Conservation (phyloP, 1,284 basidiomycete genomes). For the Schizophyllum commune region DNA sequence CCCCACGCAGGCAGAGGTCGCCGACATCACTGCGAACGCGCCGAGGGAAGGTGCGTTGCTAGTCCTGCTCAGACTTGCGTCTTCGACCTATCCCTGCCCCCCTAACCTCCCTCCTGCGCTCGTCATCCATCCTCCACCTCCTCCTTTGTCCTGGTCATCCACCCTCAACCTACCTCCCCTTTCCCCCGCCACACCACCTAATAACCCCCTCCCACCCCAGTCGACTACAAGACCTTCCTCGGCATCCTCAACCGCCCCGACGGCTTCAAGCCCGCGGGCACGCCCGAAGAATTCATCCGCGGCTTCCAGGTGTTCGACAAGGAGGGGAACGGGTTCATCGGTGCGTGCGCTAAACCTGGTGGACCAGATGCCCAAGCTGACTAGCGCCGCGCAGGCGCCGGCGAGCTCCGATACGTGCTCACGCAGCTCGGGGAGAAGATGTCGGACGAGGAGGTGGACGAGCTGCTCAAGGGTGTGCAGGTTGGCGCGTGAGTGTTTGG, state of each 20-base stretch:
- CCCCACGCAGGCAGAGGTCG: conserved; percentile 94
- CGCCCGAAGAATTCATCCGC: conserved; percentile 96
- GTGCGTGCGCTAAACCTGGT: too few species aligned
- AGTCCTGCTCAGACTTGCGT: too few species aligned
- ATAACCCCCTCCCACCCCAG: conserved; percentile 28
- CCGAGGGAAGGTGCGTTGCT: conserved; percentile 64
- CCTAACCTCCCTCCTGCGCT: too few species aligned
- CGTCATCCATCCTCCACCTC: too few species aligned
- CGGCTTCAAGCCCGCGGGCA: conserved; percentile 94
- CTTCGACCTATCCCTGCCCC: too few species aligned
- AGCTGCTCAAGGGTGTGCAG: conserved; percentile 91
- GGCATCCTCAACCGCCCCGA: conserved; percentile 91
- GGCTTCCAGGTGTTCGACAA: conserved; percentile 99
- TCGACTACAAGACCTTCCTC: conserved; percentile 87
- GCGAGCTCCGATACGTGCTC: conserved; percentile 88
- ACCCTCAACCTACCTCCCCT: conserved; percentile 8
- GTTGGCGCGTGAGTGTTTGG: conserved; percentile 68
- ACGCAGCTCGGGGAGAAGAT: conserved; percentile 98
- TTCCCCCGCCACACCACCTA: background rate
- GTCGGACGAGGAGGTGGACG: conserved; percentile 96
- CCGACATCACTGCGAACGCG: conserved; percentile 68
- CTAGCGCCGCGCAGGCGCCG: too few species aligned
- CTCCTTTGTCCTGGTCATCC: background rate
- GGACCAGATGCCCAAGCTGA: too few species aligned
- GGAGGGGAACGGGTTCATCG: conserved; percentile 95